These are phyloP conservation scores for Orbilia quercus DNA, from an alignment of 2,329 filamentous ascomycete species.

Conservation along the genomic window DNA sequence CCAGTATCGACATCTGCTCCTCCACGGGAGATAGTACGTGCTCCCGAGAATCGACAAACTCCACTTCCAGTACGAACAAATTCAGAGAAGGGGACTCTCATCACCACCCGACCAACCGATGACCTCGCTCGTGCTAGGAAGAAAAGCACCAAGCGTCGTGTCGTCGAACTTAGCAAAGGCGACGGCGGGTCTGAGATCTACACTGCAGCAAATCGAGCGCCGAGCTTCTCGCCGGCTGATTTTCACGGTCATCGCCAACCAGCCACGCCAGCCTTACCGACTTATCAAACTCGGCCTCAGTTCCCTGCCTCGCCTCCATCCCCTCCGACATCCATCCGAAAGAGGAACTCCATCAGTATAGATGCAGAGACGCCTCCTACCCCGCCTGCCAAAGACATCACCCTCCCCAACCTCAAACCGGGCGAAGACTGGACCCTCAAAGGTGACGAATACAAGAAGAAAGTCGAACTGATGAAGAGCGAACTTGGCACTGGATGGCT, in stretches of 20 bases:
- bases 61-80: slow-evolving; percentile 57
- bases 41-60: slow-evolving; percentile 62
- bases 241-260: slow-evolving; percentile 36
- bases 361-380: slow-evolving; percentile 58
- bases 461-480: slow-evolving; percentile 84
- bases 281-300: slow-evolving; percentile 45
- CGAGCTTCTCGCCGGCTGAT: slow-evolving; percentile 45
- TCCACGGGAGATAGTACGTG: slow-evolving; percentile 46
- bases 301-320: slow-evolving; percentile 53
- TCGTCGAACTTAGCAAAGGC: slow-evolving; percentile 60
- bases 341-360: slow-evolving; percentile 58
- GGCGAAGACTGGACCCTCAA: slow-evolving; percentile 72
- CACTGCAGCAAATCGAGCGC: slow-evolving; percentile 40
- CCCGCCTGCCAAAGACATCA: slow-evolving; percentile 47
- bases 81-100: slow-evolving; percentile 48
- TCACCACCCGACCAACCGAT: slow-evolving; percentile 57
- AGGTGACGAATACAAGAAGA: slow-evolving; percentile 84
- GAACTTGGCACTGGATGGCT: slow-evolving; percentile 90
- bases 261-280: slow-evolving; percentile 26
- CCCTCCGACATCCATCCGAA: slow-evolving; percentile 54
- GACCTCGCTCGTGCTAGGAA: slow-evolving; percentile 59
- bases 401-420: slow-evolving; percentile 51
- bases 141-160: slow-evolving; percentile 58
- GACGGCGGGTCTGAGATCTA: slow-evolving; percentile 54
- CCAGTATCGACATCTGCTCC: slow-evolving; percentile 62